These are phyloP conservation scores for Botrytis galanthina DNA, from an alignment of 2,329 filamentous ascomycete species.

Conservation along the genomic window DNA sequence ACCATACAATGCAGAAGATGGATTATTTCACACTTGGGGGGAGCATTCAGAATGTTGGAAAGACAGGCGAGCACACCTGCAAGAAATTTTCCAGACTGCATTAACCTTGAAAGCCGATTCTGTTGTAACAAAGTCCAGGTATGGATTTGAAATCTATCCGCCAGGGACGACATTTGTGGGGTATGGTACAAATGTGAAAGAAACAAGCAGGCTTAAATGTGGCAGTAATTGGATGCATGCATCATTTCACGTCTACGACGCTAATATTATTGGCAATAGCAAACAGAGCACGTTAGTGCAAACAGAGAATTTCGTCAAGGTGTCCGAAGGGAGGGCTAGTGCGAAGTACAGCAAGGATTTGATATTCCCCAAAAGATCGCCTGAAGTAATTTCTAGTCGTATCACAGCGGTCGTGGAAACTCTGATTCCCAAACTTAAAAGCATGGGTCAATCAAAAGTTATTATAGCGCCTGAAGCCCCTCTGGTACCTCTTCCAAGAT, in stretches of 20 bases:
- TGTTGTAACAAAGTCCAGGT: constrained; percentile 18
- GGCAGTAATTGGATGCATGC: constrained; percentile 14
- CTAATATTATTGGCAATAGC: not conserved
- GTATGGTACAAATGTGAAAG: not conserved
- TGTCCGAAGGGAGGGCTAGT: not conserved
- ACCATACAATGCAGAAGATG: not conserved
- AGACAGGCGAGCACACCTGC: constrained; percentile 20
- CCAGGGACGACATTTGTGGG: not conserved
- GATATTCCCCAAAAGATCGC: not conserved
- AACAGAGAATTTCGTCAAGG: not conserved
- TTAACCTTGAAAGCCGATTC: constrained; percentile 23
- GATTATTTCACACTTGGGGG: constrained; percentile 20
- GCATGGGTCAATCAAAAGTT: not conserved
- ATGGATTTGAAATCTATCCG: constrained; percentile 24
- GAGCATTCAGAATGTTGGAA: constrained; percentile 13
- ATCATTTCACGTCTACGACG: constrained; percentile 19
- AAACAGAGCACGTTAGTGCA: not conserved
- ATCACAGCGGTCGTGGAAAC: not conserved
- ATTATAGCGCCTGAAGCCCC: too few relatives aligned
- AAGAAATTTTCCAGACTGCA: constrained; percentile 24
- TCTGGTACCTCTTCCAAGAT: not conserved
- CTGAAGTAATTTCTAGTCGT: not conserved
- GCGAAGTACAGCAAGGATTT: constrained; percentile 12
- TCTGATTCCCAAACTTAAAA: not conserved
- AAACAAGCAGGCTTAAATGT: not conserved